These are phyloP conservation scores for Nigrograna mackinnonii DNA, from an alignment of 2,329 filamentous ascomycete genomes.

Conservation along the genomic window DNA sequence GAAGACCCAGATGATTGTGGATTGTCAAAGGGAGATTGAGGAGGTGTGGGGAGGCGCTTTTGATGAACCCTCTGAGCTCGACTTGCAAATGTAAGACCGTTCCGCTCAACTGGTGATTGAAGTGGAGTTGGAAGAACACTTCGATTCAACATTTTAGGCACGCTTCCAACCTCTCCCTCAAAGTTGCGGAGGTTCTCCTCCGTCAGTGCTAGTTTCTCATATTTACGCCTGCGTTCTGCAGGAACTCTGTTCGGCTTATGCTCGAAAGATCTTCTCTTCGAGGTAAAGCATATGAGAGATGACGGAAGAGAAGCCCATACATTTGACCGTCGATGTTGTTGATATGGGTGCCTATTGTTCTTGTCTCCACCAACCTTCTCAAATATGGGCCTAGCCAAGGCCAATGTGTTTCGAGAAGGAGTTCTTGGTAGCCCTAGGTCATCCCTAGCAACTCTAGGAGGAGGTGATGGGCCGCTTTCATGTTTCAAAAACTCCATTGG, in stretches of 20 bases:
- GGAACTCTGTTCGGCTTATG: no score
- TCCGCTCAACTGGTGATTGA: background rate
- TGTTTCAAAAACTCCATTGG: background rate
- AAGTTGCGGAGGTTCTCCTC: constrained; percentile 15
- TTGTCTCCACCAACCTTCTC: background rate
- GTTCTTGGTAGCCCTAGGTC: constrained; percentile 1
- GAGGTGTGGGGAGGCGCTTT: constrained; percentile 2
- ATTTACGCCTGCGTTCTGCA: no score
- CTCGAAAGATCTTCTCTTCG: no score
- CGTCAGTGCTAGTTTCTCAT: no score
- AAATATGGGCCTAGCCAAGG: background rate
- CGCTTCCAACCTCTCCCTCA: constrained; percentile 14
- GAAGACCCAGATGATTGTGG: no score
- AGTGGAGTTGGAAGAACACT: background rate
- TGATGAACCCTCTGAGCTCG: background rate
- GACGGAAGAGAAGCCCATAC: no score
- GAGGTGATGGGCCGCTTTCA: background rate
- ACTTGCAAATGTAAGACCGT: background rate
- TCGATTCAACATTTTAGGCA: constrained; percentile 12
- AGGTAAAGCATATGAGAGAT: no score
- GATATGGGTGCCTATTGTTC: background rate
- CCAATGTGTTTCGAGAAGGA: background rate
- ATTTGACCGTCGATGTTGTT: background rate
- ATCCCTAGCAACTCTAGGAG: background rate
- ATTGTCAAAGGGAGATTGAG: background rate